Percentiles rank a stretch among this genome's conserved stretches.
phyloP scores from a whole-genome alignment of 306 rosid species.

The Elaeagnus macrophylla region DNA sequence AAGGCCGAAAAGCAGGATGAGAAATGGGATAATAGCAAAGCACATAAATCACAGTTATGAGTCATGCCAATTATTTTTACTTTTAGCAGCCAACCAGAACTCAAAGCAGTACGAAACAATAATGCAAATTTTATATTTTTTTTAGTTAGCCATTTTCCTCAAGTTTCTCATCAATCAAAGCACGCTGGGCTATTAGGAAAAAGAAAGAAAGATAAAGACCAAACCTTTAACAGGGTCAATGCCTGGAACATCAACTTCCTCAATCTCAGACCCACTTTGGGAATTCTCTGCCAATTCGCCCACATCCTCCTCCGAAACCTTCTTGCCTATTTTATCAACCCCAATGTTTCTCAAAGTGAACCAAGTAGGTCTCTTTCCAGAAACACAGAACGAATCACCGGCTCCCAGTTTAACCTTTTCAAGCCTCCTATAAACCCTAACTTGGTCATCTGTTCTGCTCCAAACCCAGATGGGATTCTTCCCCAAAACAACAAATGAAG shows the following conservation, averaged over 20 bases:
- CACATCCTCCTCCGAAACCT: conserved; percentile 8
- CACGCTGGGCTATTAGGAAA: not conserved
- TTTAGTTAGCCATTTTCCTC: not conserved
- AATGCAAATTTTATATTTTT: not conserved
- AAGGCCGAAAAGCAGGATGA: not conserved
- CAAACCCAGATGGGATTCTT: conserved; percentile 73
- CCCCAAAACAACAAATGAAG: conserved; percentile 64
- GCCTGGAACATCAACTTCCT: conserved; percentile 38
- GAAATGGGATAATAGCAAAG: not conserved
- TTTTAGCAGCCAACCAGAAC: not conserved
- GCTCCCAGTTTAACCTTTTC: conserved; percentile 47
- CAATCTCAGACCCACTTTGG: conserved; percentile 21
- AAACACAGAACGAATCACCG: conserved; percentile 67
- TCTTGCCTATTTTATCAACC: conserved; percentile 13
- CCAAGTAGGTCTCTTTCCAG: conserved; percentile 46
- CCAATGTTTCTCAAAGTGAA: conserved; percentile 31
- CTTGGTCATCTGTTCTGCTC: conserved; percentile 14
- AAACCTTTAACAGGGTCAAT: conserved; percentile 72
- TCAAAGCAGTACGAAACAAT: not conserved
- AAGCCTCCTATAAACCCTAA: conserved; percentile 39
- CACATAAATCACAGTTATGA: not conserved
- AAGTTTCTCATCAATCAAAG: not conserved
- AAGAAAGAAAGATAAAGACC: not conserved
- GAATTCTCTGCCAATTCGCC: conserved; percentile 19
- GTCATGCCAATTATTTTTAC: not conserved